These are phyloP conservation scores for Artemisia argyi DNA, from an alignment of 129 eudicot species.

Conservation along the genomic window DNA sequence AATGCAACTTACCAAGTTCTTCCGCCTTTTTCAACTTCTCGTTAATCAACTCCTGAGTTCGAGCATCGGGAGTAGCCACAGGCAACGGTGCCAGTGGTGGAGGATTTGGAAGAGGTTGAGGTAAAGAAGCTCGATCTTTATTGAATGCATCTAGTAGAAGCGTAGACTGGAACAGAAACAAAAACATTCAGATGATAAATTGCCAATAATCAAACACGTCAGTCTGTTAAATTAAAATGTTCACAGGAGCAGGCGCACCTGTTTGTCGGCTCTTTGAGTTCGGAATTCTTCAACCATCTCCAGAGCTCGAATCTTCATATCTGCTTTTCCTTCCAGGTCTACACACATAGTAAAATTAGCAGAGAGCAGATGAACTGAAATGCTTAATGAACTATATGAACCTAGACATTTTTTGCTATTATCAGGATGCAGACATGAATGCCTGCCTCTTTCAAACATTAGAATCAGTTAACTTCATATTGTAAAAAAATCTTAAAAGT, in stretches of 20 bases:
- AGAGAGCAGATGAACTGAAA: background rate
- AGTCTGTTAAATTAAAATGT: background rate
- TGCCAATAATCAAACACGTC: background rate
- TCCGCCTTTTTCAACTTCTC: constrained; percentile 98
- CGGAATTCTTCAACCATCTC: constrained; percentile 84
- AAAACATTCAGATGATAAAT: constrained; percentile 11
- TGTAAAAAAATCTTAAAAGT: too few species aligned
- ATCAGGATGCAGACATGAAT: too few species aligned
- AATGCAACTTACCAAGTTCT: constrained; percentile 68
- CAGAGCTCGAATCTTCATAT: constrained; percentile 79
- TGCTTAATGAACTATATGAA: background rate
- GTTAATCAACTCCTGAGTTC: constrained; percentile 90
- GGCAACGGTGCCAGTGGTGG: constrained; percentile 73
- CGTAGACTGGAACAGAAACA: constrained; percentile 58
- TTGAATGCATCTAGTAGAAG: constrained; percentile 93
- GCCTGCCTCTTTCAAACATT: too few species aligned
- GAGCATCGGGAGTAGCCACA: constrained; percentile 78
- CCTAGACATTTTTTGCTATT: too few species aligned
- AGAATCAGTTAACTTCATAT: too few species aligned
- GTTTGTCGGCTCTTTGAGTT: constrained; percentile 91
- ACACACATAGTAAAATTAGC: constrained; percentile 2
- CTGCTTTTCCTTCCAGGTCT: constrained; percentile 95
- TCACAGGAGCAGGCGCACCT: constrained; percentile 40
- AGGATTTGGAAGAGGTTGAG: constrained; percentile 84
- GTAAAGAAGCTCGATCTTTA: constrained; percentile 95